A percentile compares a stretch with the other conserved stretches of the same genome.
Conservation (phyloP, 2,329 filamentous ascomycete species). For the Botrytis squamosa region DNA sequence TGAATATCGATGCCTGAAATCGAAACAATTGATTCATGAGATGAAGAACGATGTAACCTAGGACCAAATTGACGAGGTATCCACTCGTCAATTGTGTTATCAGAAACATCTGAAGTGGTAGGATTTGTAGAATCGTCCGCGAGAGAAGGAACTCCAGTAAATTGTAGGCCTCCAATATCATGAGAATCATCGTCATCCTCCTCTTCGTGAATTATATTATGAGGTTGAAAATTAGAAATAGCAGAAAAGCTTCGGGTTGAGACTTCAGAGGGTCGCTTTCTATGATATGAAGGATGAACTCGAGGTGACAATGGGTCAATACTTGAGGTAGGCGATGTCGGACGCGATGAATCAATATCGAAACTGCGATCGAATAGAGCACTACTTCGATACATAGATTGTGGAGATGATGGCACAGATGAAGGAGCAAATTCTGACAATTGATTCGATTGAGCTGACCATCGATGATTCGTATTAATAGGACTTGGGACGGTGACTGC, state of each 20-base stretch:
- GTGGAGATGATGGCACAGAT: conserved; percentile 79
- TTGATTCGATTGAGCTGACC: conserved; percentile 61
- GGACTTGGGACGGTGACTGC: conserved; percentile 53
- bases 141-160: conserved; percentile 27
- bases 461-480: conserved; percentile 53
- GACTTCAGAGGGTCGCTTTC: conserved; percentile 56
- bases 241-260: conserved; percentile 49
- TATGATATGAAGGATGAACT: conserved; percentile 53
- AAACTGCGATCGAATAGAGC: conserved; percentile 74
- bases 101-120: conserved; percentile 30
- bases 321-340: conserved; percentile 79
- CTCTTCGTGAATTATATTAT: conserved; percentile 40
- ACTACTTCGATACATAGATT: conserved; percentile 67
- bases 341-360: conserved; percentile 65
- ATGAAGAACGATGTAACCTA: conserved; percentile 63
- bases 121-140: conserved; percentile 31
- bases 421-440: conserved; percentile 65
- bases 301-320: conserved; percentile 65
- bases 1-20: conserved; percentile 88
- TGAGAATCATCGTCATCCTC: conserved; percentile 39
- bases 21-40: conserved; percentile 88
- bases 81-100: conserved; percentile 30
- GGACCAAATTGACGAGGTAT: conserved; percentile 41
- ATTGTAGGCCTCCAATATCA: conserved; percentile 32
- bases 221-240: conserved; percentile 40